A percentile compares a stretch with the other conserved stretches of the same genome.
phyloP scores from a whole-genome alignment of 2,329 filamentous ascomycete species.

The Coleophoma crateriformis region DNA sequence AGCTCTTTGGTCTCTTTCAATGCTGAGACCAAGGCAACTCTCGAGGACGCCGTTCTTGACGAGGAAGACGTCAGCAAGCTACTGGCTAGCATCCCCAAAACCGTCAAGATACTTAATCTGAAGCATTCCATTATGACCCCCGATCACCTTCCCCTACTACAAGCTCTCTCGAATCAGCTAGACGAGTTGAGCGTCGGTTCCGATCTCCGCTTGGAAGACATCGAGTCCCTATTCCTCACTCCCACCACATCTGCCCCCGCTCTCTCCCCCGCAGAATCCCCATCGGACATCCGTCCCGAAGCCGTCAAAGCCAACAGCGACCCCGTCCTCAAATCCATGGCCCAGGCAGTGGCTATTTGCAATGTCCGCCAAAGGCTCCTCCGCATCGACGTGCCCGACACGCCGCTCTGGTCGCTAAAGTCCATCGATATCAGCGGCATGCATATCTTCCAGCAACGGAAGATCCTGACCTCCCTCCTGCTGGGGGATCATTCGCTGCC shows the following conservation, averaged over 20 bases:
- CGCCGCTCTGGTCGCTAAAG: neutral
- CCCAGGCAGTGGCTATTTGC: slow-evolving; percentile 12
- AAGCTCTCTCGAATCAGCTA: slow-evolving; percentile 1
- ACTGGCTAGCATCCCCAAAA: neutral
- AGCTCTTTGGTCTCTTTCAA: neutral
- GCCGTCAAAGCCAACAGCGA: neutral
- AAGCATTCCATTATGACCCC: slow-evolving; percentile 3
- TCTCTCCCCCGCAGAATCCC: neutral
- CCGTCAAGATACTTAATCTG: slow-evolving; percentile 4
- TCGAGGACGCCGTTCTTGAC: neutral
- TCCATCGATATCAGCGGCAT: slow-evolving; percentile 2
- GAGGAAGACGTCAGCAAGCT: neutral
- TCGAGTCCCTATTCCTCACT: slow-evolving; percentile 11
- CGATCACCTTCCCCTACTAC: slow-evolving; percentile 4
- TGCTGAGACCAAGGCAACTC: neutral
- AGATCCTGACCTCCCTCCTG: slow-evolving; percentile 1
- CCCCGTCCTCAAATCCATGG: slow-evolving; percentile 8
- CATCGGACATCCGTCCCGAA: neutral
- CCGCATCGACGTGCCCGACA: slow-evolving; percentile 3
- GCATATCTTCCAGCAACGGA: slow-evolving; percentile 2
- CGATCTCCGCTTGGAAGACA: slow-evolving; percentile 7
- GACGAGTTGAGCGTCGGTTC: slow-evolving; percentile 8
- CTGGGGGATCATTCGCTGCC: neutral
- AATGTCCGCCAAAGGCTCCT: slow-evolving; percentile 9
- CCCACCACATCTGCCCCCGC: neutral